These are phyloP conservation scores for Cladophialophora yegresii DNA, from an alignment of 2,329 filamentous ascomycete genomes.

Conservation along the genomic window DNA sequence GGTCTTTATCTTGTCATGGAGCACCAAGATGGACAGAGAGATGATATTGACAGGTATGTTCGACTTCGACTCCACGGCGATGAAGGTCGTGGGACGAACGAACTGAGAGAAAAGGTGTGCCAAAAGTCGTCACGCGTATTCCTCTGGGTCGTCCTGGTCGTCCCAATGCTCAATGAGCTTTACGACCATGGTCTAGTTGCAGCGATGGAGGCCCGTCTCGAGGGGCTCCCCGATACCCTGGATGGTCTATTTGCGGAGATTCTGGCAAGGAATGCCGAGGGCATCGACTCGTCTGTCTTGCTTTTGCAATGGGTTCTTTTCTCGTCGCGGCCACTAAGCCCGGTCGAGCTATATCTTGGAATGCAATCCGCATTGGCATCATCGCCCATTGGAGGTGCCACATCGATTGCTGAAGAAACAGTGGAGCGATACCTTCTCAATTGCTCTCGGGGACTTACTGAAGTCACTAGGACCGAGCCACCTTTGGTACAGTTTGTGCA, in stretches of 20 bases:
- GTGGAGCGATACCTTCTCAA: not conserved
- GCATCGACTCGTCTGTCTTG: not conserved
- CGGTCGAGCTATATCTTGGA: not conserved
- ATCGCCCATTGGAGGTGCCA: not conserved
- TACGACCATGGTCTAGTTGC: conserved; percentile 37
- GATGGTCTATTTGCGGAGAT: not conserved
- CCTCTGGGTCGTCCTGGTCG: conserved; percentile 49
- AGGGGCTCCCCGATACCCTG: not conserved
- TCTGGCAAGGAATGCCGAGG: not conserved
- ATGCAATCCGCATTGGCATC: not conserved
- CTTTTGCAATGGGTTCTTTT: not conserved
- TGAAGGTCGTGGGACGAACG: not conserved
- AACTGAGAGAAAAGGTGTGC: not conserved
- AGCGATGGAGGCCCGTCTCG: not conserved
- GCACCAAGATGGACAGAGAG: not conserved
- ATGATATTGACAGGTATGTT: not conserved
- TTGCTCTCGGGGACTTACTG: not conserved
- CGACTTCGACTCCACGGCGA: not conserved
- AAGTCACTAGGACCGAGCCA: not conserved
- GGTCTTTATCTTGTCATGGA: not conserved
- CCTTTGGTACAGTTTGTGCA: not conserved
- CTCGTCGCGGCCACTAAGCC: not conserved
- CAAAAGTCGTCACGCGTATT: conserved; percentile 43
- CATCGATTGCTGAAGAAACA: not conserved
- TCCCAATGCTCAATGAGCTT: conserved; percentile 47